A percentile compares a stretch with the other conserved stretches of the same genome.
These are phyloP conservation scores for Colletotrichum lindemuthianum DNA, from an alignment of 2,329 filamentous ascomycete genomes.

Conservation along the genomic window DNA sequence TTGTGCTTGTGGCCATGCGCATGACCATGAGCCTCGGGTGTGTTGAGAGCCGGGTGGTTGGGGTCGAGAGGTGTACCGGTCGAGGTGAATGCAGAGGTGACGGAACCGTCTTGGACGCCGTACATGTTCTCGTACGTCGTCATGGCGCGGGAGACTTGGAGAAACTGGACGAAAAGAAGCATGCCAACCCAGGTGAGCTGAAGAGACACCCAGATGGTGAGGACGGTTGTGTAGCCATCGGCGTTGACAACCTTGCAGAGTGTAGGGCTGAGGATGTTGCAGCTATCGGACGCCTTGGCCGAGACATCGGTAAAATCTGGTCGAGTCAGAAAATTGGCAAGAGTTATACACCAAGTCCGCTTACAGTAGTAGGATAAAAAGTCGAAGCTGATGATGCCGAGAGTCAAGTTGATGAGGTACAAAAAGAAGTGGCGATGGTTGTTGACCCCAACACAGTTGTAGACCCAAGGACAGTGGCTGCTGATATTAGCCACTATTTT, in stretches of 20 bases:
- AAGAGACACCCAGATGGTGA: constrained; percentile 81
- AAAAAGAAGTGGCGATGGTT: constrained; percentile 96
- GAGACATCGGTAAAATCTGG: constrained; percentile 72
- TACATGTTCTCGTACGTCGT: constrained; percentile 98
- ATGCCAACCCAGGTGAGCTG: constrained; percentile 98
- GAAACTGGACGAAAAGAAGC: constrained; percentile 91
- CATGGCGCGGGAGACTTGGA: constrained; percentile 91
- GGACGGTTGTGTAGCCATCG: constrained; percentile 84
- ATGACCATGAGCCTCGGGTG: constrained; percentile 52
- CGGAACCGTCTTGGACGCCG: constrained; percentile 72
- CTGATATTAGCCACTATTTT: not conserved
- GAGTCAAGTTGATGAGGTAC: constrained; percentile 81
- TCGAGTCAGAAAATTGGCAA: constrained; percentile 40
- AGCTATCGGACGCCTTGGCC: constrained; percentile 63
- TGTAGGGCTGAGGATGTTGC: constrained; percentile 78
- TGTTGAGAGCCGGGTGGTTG: constrained; percentile 71
- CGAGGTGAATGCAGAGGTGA: constrained; percentile 81
- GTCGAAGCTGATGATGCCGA: constrained; percentile 79
- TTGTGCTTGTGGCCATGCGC: constrained; percentile 63
- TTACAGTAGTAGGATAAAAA: constrained; percentile 78
- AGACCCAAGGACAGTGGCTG: constrained; percentile 97
- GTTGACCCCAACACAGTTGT: constrained; percentile 95
- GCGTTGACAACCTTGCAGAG: constrained; percentile 82
- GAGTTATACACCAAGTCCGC: constrained; percentile 40
- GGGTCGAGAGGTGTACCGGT: constrained; percentile 78